Percentiles rank a stretch among this genome's conserved stretches.
Conservation (phyloP, 176 grass and related monocot species). For the Aegilops speltoides region DNA sequence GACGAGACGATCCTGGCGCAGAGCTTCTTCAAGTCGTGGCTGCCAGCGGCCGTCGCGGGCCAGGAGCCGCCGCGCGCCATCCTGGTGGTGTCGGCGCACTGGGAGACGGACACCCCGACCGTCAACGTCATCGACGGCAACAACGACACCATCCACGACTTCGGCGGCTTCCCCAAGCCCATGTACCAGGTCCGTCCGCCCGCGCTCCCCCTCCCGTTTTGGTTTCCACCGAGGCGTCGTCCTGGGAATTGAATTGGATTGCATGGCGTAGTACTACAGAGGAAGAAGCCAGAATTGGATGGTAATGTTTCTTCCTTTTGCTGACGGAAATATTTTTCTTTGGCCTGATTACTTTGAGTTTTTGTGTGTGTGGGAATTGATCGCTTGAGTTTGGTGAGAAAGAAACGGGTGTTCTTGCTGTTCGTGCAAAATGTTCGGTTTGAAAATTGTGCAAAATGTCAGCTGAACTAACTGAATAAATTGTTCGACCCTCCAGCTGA, state of each 20-base stretch:
- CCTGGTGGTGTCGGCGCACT: constrained; percentile 76
- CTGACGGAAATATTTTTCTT: too few relatives aligned
- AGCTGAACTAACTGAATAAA: too few relatives aligned
- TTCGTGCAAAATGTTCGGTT: too few relatives aligned
- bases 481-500: constrained; percentile 34
- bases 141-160: constrained; percentile 69
- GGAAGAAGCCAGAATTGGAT: too few relatives aligned
- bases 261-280: too few relatives aligned
- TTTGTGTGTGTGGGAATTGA: too few relatives aligned
- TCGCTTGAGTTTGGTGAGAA: too few relatives aligned
- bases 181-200: constrained; percentile 60
- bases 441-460: too few relatives aligned
- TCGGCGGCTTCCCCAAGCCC: constrained; percentile 53
- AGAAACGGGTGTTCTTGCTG: too few relatives aligned
- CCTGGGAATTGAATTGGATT: too few relatives aligned
- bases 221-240: too few relatives aligned
- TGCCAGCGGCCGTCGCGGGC: constrained; percentile 29
- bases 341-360: too few relatives aligned
- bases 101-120: constrained; percentile 51
- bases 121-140: constrained; percentile 51
- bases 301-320: background rate
- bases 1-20: constrained; percentile 62
- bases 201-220: background rate
- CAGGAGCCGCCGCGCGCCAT: constrained; percentile 43
- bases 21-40: constrained; percentile 75